Conservation (phyloP, 176 grass and related monocot species). For the Cocos nucifera region DNA sequence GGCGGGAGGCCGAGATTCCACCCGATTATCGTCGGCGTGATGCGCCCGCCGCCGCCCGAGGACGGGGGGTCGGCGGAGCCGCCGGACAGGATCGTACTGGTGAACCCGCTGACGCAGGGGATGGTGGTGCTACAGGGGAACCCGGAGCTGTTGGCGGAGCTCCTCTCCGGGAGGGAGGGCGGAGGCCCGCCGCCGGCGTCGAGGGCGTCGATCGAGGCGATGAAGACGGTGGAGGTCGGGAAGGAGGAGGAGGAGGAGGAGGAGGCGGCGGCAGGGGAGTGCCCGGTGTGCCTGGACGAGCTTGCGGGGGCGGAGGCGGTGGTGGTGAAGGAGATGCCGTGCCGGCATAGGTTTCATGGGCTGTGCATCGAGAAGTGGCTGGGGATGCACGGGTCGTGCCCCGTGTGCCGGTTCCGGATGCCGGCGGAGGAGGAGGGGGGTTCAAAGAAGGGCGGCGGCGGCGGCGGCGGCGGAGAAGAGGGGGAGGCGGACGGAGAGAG, state of each 20-base stretch:
- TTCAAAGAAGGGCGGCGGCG: slow-evolving; percentile 7
- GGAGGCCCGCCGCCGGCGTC: slow-evolving; percentile 30
- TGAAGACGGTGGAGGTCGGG: slow-evolving; percentile 17
- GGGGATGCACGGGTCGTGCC: slow-evolving; percentile 35
- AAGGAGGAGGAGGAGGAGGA: slow-evolving; percentile 5
- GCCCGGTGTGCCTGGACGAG: slow-evolving; percentile 34
- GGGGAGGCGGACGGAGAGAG: background rate
- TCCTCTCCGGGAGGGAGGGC: background rate
- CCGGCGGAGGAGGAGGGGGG: slow-evolving; percentile 13
- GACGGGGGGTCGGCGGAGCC: no score
- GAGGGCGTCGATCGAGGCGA: slow-evolving; percentile 19
- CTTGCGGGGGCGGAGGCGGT: background rate
- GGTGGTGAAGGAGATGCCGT: slow-evolving; percentile 45
- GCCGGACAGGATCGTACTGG: no score
- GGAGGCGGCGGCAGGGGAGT: slow-evolving; percentile 7
- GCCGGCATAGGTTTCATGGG: slow-evolving; percentile 37
- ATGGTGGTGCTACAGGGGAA: slow-evolving; percentile 6
- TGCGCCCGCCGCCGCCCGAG: no score
- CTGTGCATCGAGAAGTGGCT: slow-evolving; percentile 41
- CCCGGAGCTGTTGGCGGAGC: background rate
- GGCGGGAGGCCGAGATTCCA: no score
- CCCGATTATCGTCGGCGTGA: no score
- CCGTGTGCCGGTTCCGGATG: slow-evolving; percentile 36
- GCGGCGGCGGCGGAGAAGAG: background rate
- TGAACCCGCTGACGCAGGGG: background rate